A percentile compares a stretch with the other conserved stretches of the same genome.
These are phyloP conservation scores for Colletotrichum sojae DNA, from an alignment of 2,329 filamentous ascomycete species.

Conservation along the genomic window DNA sequence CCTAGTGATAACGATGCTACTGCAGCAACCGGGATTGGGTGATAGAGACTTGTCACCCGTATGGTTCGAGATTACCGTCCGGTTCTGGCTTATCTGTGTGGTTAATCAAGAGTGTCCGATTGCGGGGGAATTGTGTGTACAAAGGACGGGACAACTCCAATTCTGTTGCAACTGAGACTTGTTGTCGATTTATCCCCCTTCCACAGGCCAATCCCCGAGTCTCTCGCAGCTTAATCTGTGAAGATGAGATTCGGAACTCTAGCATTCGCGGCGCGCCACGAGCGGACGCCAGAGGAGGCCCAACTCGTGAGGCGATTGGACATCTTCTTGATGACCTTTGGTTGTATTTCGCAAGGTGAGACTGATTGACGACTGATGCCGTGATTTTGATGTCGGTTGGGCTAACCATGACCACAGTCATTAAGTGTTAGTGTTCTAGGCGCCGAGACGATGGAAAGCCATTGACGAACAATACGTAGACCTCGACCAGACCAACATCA, in stretches of 20 bases:
- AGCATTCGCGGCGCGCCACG: constrained; percentile 36
- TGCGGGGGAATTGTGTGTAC: constrained; percentile 11
- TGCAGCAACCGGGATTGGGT: neutral
- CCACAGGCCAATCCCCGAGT: neutral
- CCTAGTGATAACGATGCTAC: constrained; percentile 12
- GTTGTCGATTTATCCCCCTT: neutral
- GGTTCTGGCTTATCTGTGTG: constrained; percentile 9
- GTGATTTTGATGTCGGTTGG: neutral
- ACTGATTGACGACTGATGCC: neutral
- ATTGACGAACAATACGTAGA: constrained; percentile 9
- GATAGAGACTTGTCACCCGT: constrained; percentile 5
- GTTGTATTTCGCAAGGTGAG: constrained; percentile 42
- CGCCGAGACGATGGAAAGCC: constrained; percentile 36
- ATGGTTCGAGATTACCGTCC: constrained; percentile 8
- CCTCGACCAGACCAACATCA: constrained; percentile 56
- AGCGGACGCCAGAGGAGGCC: constrained; percentile 35
- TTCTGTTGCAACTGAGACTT: neutral
- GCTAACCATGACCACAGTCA: constrained; percentile 35
- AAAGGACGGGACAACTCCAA: constrained; percentile 9
- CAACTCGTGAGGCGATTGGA: constrained; percentile 37
- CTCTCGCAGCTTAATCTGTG: neutral
- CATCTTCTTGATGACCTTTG: constrained; percentile 42
- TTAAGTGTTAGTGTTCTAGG: constrained; percentile 37
- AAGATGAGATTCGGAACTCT: constrained; percentile 31
- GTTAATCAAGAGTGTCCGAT: neutral